Conservation (phyloP, 345 rosid species). For the Noccaea caerulescens region DNA sequence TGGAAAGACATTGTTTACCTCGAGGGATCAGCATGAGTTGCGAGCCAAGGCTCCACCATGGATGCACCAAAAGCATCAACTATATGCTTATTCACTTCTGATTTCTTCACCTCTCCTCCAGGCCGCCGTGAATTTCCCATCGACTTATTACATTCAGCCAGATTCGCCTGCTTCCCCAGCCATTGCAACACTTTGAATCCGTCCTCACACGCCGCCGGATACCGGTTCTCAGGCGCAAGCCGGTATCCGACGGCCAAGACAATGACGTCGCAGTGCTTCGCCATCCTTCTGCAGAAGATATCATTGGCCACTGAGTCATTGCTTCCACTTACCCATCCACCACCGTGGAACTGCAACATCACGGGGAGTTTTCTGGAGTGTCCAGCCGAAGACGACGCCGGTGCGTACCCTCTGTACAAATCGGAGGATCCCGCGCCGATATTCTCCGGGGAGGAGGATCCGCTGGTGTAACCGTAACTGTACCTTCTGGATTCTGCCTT, state of each 20-base stretch:
- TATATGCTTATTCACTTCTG: slow-evolving; percentile 61
- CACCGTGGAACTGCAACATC: slow-evolving; percentile 92
- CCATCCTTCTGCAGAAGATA: slow-evolving; percentile 75
- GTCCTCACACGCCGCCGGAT: slow-evolving; percentile 87
- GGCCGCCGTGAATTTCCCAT: slow-evolving; percentile 56
- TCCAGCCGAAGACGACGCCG: slow-evolving; percentile 38
- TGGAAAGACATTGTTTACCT: slow-evolving; percentile 52
- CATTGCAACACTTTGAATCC: slow-evolving; percentile 83
- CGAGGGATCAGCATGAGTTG: slow-evolving; percentile 91
- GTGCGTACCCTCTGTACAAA: slow-evolving; percentile 75
- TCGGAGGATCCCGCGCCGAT: slow-evolving; percentile 58
- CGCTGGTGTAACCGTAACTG: slow-evolving; percentile 55
- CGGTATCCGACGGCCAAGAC: slow-evolving; percentile 94
- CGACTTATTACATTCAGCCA: slow-evolving; percentile 81
- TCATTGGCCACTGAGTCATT: slow-evolving; percentile 90
- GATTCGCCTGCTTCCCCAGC: slow-evolving; percentile 95
- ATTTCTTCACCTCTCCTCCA: slow-evolving; percentile 67
- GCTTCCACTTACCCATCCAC: slow-evolving; percentile 96
- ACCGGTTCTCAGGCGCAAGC: slow-evolving; percentile 81
- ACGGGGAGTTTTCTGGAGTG: slow-evolving; percentile 65
- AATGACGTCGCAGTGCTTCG: slow-evolving; percentile 79
- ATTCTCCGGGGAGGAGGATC: slow-evolving; percentile 42
- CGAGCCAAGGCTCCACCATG: slow-evolving; percentile 95
- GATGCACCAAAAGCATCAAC: slow-evolving; percentile 87
- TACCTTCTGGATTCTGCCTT: slow-evolving; percentile 50